Base-by-base conservation (phyloP, 257 asterid genomes). In the Penstemon davidsonii region DNA sequence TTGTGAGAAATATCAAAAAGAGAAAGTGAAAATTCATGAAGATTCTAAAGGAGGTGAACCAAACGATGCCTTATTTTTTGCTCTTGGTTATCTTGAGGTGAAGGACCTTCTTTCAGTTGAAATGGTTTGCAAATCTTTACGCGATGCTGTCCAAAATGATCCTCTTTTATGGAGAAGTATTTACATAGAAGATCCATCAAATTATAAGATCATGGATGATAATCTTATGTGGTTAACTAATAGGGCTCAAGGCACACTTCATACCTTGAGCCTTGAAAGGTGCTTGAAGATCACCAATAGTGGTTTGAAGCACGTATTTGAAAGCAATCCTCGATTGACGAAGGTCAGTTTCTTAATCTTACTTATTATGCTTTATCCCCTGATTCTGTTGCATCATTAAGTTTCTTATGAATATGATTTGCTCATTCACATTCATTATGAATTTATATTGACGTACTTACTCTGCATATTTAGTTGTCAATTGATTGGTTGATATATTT, bases 151-250 rank as follows among this genome's bases (percentile, higher is more conserved):
- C 62, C 87, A n/a, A 33, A 75, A 72, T 42, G 92, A 92, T 66
- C 83, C 96, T 43, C 89, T 81, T 75, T 69, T 89, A 41, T 92
- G 98, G 98, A 83, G 82, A 63, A 79, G 79, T 58, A 51, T 89
- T 74, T 67, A 72, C 50, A 79, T 88, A 62, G 83, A 77, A 47
- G 55, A 33, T 75, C 83, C 86, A 3, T 71, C 82, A 76, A 64
- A 77, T 71, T 7, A 25, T 44, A 78, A 73, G 67, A 74, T 92
- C 57, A 83, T 79, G 0, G 79, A 92, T 75, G 84, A 80, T 61
- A 69, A 70, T 74, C 96, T 92, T 79, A 39, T 84, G 56, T 68
- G 64, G 68, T 77, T 92, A 72, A 82, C 90, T 6, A 58, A 82
- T 39, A 83, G 95, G 77, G 92, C 96, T 63, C 86, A 76, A 68